Evolutionary conservation across 371 early-diverging fungal genomes (phyloP).

Genomic region (Mortierella sp.): DNA sequence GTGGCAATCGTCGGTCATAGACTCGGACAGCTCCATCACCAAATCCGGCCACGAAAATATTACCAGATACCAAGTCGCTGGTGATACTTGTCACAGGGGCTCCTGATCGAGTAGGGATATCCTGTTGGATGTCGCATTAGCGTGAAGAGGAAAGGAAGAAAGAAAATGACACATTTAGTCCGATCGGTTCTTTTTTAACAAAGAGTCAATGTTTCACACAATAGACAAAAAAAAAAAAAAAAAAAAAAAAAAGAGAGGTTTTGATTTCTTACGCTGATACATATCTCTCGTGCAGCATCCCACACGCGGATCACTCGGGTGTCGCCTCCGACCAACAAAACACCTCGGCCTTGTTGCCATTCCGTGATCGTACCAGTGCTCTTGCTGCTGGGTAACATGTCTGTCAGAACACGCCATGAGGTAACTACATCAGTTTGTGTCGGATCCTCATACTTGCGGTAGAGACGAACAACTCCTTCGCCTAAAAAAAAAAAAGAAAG

Average conservation of each 20-base stretch:
- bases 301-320: constrained; percentile 78
- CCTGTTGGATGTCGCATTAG: constrained; percentile 49
- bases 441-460: constrained; percentile 75
- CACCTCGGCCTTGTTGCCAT: constrained; percentile 84
- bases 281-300: constrained; percentile 85
- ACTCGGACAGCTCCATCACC: constrained; percentile 85
- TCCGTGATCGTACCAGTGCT: constrained; percentile 76
- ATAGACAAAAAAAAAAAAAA: too few relatives aligned
- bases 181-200: constrained; percentile 9
- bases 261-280: constrained; percentile 64
- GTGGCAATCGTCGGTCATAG: constrained; percentile 76
- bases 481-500: constrained; percentile 44
- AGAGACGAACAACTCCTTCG: constrained; percentile 84
- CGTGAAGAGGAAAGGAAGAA: neutral
- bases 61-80: constrained; percentile 73
- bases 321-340: constrained; percentile 80
- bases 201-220: neutral
- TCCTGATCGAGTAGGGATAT: constrained; percentile 75
- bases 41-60: constrained; percentile 81
- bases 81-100: constrained; percentile 77
- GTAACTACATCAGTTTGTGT: constrained; percentile 74
- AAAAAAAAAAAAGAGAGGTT: constrained; percentile 9
- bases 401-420: constrained; percentile 82
- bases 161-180: neutral
- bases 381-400: constrained; percentile 68